phyloP scores from a whole-genome alignment of 148 eudicot genomes.

The Rhododendron griersonianum region DNA sequence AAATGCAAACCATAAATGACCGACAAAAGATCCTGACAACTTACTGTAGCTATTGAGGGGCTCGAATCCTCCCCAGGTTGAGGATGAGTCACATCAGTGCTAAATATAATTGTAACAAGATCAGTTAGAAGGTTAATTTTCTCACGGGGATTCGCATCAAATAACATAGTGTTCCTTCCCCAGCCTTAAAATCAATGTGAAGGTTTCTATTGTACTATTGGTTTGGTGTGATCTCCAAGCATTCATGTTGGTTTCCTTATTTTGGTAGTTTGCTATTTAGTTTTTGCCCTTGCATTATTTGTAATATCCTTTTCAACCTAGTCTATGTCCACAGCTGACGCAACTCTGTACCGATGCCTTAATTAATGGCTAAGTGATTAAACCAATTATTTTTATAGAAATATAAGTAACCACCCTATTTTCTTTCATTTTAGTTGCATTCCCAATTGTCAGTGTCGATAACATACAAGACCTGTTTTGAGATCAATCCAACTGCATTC shows the following conservation, averaged over 20 bases:
- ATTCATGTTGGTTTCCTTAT: not conserved
- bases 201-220: constrained; percentile 35
- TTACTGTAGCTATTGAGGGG: too few species aligned
- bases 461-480: not conserved
- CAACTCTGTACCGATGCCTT: too few species aligned
- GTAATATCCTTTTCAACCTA: not conserved
- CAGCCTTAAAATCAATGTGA: constrained; percentile 68
- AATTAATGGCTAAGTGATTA: not conserved
- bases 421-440: not conserved
- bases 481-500: too few species aligned
- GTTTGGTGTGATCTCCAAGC: not conserved
- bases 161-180: too few species aligned
- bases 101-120: too few species aligned
- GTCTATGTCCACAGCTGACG: too few species aligned
- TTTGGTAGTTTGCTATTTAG: too few species aligned
- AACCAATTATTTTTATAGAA: not conserved
- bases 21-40: too few species aligned
- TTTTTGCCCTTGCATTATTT: not conserved
- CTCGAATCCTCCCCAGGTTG: too few species aligned
- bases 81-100: too few species aligned
- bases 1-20: not conserved
- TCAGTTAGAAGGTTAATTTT: too few species aligned
- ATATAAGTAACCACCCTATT: not conserved
- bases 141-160: too few species aligned
- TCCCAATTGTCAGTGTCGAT: not conserved